phyloP scores from a whole-genome alignment of 768 basidiomycete species.

The Suillus subalutaceus region DNA sequence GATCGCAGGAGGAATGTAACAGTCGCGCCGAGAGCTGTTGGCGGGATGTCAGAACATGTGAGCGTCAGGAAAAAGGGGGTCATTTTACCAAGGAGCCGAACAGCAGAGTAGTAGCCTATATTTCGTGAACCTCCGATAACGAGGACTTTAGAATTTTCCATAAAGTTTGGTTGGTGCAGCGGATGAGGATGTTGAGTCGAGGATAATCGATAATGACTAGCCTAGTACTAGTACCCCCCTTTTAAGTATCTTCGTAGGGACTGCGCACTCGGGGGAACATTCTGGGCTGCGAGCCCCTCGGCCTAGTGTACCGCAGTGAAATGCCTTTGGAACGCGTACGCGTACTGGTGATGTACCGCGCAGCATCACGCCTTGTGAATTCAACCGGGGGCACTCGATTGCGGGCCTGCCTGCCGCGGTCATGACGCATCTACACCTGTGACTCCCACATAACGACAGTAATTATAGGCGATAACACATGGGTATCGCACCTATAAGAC shows the following conservation, averaged over 20 bases:
- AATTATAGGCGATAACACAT: too few relatives aligned
- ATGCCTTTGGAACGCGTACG: too few relatives aligned
- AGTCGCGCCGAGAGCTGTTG: slow-evolving; percentile 54
- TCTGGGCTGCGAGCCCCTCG: background rate
- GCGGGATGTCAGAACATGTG: background rate
- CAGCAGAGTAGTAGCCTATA: slow-evolving; percentile 53
- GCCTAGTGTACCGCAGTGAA: too few relatives aligned
- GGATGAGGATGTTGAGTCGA: background rate
- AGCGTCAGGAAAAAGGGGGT: background rate
- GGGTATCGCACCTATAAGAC: too few relatives aligned
- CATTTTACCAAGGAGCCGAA: slow-evolving; percentile 49
- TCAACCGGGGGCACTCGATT: too few relatives aligned
- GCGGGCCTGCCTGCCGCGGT: too few relatives aligned
- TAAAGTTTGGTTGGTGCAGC: background rate
- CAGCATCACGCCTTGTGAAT: too few relatives aligned
- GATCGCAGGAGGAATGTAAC: slow-evolving; percentile 68
- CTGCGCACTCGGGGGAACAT: too few relatives aligned
- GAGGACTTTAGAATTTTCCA: slow-evolving; percentile 39
- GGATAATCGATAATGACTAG: background rate
- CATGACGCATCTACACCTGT: too few relatives aligned
- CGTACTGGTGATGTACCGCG: too few relatives aligned
- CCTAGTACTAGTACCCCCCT: background rate
- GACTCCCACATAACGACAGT: too few relatives aligned
- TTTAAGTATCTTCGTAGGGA: background rate
- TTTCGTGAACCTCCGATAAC: slow-evolving; percentile 58